Base-by-base conservation (phyloP, 23 red algal species). In the Chondrus crispus region DNA sequence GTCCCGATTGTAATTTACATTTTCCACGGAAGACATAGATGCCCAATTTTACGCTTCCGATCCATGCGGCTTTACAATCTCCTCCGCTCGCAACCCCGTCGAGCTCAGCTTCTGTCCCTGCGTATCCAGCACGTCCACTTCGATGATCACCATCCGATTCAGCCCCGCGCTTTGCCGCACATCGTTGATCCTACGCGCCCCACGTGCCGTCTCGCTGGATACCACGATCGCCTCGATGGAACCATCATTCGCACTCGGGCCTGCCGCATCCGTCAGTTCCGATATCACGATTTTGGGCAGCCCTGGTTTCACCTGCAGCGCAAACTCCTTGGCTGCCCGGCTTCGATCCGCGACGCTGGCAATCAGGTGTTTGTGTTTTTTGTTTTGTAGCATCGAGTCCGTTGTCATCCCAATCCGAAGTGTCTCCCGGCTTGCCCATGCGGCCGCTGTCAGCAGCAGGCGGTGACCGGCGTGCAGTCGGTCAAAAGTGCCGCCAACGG, bases 401-500 rank as follows among this genome's bases (percentile, higher is more conserved):
- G 84, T 84, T n/a, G 93, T 92, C 18, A 99, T 70, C 24, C 97
- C 97, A 68, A 99, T 73, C 12, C 84, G 68, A 14, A 99, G 78
- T 20, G 52, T 89, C 20, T 19, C 9, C 11, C 78, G 22, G 9
- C 75, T 83, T 58, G 75, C 78, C 69, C 82, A 95, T 19, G 90
- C 80, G 5, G 94, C 92, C 54, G 81, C 94, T 38, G 94, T 90
- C 47, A 99, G 93, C 28, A 99, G 95, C 39, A 99, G 87, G 13
- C 97, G 83, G 70, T 99, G 97, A 20, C 97, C 97, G 0, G 97
- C 97, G 69, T 99, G 97, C 33, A 99, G 45, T 60, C 79, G 85
- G 84, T 99, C 97, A 88, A 99, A 99, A 35, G 97, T 99, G 26
- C 97, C 97, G 24, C 97, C 97, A 5, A 99, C 97, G 42, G 91